Conservation (phyloP, 768 basidiomycete genomes). For the Agrocybe chaxingu region DNA sequence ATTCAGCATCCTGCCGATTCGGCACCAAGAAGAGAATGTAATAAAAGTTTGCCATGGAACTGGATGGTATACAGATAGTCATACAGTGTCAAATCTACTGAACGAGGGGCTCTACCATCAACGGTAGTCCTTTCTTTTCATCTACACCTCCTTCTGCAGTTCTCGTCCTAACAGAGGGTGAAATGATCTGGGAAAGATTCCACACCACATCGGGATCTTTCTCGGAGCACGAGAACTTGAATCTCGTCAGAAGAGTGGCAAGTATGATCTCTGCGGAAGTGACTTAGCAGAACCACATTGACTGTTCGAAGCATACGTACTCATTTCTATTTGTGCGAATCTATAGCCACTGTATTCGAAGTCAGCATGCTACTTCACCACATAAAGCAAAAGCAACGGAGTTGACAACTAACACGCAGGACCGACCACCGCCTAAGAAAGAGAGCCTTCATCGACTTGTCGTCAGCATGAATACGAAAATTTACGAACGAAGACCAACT, state of each 20-base stretch:
- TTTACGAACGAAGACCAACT: conserved; percentile 18
- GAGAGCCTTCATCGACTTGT: conserved; percentile 37
- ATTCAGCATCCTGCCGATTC: too few relatives aligned
- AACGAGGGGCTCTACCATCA: conserved; percentile 20
- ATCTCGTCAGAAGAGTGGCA: conserved; percentile 30
- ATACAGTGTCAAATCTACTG: too few relatives aligned
- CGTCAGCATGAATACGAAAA: not conserved
- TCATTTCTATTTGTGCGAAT: conserved; percentile 56
- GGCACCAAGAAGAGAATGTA: too few relatives aligned
- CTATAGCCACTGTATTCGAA: conserved; percentile 40
- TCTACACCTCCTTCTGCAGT: conserved; percentile 13
- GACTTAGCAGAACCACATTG: not conserved
- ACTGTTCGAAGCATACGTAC: conserved; percentile 27
- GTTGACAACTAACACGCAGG: conserved; percentile 44
- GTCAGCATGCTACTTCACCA: not conserved
- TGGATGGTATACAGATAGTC: too few relatives aligned
- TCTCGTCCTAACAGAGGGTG: conserved; percentile 32
- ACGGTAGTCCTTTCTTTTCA: conserved; percentile 35
- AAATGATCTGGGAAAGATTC: conserved; percentile 47
- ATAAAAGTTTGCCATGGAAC: too few relatives aligned
- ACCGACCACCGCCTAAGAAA: conserved; percentile 50
- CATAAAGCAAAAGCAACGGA: not conserved
- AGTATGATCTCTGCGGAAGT: conserved; percentile 35
- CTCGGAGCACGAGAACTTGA: conserved; percentile 30
- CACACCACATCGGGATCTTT: conserved; percentile 39